Base-by-base conservation (phyloP, 345 rosid species). In the Boechera retrofracta region DNA sequence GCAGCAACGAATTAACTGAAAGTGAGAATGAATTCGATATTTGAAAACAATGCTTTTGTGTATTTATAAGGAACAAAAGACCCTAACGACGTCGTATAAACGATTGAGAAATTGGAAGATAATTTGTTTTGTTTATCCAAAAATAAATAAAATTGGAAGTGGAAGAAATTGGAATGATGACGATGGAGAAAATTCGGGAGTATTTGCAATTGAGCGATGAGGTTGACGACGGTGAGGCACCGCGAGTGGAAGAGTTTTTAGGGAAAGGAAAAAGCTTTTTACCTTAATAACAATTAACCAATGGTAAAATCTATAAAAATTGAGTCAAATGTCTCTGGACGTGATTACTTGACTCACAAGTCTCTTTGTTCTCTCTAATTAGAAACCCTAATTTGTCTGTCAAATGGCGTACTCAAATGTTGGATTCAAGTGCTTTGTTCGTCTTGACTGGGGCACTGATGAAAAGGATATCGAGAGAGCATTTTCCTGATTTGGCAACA, bases 101-200 rank as follows among this genome's bases (percentile, higher is more conserved):
- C 0, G 16, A 5, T 44, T 13, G 6, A 5, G 5, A 12, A 44
- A 13, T 12, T 16, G 48, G 48, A 1, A 1, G 28, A 11, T 33
- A 32, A 57, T 3, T 57, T 32, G 7, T 11, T 57, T 2, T 13
- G 15, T 7, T 32, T 15, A 15, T 57, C 6, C 16, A 15, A 32
- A 7, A 32, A 32, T 0, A 29, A 6, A 6, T 2, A 3, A 6
- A 12, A 10, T 56, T 12, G 24, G 12, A 33, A 57, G 2, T 32
- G 18, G 24, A 18, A 33, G 63, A 21, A n/a, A n/a, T 18, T n/a
- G 33, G 26, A 58, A 58, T 32, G 61, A 13, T 18, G 35, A 55
- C 10, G 51, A 90, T 90, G 93, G 93, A 90, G 82, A 87, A 81
- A 79, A 85, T 83, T n/a, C 84, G 69, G 38, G 81, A 84, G 64